A percentile compares a stretch with the other conserved stretches of the same genome.
These are phyloP conservation scores for Kurtzmaniella quercitrusa DNA, from an alignment of 1,139 yeast species.

Conservation along the genomic window DNA sequence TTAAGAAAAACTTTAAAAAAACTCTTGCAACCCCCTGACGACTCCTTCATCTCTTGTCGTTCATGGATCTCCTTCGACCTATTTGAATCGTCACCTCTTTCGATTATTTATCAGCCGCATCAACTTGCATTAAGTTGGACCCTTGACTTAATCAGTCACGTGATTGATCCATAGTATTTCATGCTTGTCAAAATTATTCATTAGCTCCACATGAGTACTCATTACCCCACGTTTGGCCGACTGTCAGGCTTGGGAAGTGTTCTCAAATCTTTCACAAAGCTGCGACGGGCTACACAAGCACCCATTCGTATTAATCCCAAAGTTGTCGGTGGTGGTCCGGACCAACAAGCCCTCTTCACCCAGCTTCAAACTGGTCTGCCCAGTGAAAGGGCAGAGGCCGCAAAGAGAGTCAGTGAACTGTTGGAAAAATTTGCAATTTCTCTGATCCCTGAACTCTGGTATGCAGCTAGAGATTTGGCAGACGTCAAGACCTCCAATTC, in stretches of 20 bases:
- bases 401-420: slow-evolving; percentile 46
- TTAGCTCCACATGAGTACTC: slow-evolving; percentile 23
- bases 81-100: too few species aligned
- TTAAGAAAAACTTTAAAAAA: too few species aligned
- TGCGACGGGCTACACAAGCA: slow-evolving; percentile 29
- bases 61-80: too few species aligned
- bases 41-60: too few species aligned
- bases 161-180: background rate
- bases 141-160: background rate
- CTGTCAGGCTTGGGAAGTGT: slow-evolving; percentile 43
- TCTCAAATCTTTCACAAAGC: slow-evolving; percentile 51
- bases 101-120: too few species aligned
- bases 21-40: too few species aligned
- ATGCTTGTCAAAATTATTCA: background rate
- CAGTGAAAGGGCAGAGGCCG: slow-evolving; percentile 47
- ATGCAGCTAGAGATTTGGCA: slow-evolving; percentile 56
- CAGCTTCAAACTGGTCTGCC: slow-evolving; percentile 35
- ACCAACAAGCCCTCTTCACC: slow-evolving; percentile 41
- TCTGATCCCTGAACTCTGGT: slow-evolving; percentile 75
- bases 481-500: slow-evolving; percentile 30
- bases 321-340: slow-evolving; percentile 60
- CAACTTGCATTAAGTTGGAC: too few species aligned
- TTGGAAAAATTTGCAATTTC: slow-evolving; percentile 52
- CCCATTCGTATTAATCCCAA: slow-evolving; percentile 51
- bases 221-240: slow-evolving; percentile 31